Percentiles rank a stretch among this genome's conserved stretches.
Evolutionary conservation across 176 grass and related monocot species (phyloP).

Genomic region (Phragmites australis): DNA sequence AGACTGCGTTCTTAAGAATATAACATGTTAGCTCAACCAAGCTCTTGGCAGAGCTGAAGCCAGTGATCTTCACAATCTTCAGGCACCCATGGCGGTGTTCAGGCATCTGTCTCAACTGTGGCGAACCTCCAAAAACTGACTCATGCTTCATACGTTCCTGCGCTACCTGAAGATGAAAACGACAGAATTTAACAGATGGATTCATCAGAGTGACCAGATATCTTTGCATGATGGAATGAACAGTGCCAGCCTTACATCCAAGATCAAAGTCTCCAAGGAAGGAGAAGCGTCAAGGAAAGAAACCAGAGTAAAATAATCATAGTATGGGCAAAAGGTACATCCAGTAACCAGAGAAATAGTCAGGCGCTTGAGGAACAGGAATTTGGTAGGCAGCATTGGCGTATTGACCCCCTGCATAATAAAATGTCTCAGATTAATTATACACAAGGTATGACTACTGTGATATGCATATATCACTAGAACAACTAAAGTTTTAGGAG

Average conservation of each 20-base stretch:
- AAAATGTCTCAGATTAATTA: not conserved
- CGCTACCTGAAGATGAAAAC: not conserved
- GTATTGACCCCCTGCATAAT: constrained; percentile 1
- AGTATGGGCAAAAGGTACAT: not conserved
- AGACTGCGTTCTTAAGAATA: not conserved
- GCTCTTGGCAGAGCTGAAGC: not conserved
- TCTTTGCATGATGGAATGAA: not conserved
- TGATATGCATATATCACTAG: not conserved
- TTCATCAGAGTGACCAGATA: not conserved
- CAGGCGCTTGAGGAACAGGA: constrained; percentile 29
- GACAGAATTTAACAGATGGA: not conserved
- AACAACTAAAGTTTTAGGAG: not conserved
- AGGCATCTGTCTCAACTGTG: not conserved
- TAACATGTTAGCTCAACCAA: constrained; percentile 25
- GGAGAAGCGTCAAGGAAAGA: constrained; percentile 32
- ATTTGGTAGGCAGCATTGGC: constrained; percentile 21
- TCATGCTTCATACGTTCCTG: not conserved
- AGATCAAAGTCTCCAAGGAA: not conserved
- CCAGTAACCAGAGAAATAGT: not conserved
- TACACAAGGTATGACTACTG: not conserved
- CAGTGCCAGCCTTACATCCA: constrained; percentile 1
- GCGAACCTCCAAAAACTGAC: not conserved
- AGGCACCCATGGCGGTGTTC: constrained; percentile 18
- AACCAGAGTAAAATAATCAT: constrained; percentile 27
- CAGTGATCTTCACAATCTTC: constrained; percentile 11